Conservation (phyloP, 2,329 filamentous ascomycete species). For the Mollisiaceae sp. region DNA sequence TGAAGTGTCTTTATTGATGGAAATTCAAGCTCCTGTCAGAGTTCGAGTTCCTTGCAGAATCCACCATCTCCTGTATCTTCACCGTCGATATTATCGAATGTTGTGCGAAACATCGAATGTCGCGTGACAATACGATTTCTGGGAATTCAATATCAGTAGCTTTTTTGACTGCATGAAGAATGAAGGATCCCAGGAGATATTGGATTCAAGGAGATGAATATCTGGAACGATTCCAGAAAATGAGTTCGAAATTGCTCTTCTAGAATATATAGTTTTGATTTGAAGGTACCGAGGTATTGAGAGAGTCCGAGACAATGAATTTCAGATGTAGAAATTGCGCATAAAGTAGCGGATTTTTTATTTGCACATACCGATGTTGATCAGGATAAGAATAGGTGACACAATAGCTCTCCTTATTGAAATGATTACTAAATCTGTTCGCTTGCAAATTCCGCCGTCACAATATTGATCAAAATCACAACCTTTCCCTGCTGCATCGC, state of each 20-base stretch:
- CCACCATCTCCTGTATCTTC: background rate
- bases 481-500: background rate
- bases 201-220: no score
- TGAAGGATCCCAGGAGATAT: no score
- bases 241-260: no score
- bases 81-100: background rate
- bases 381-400: background rate
- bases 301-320: no score
- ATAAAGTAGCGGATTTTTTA: background rate
- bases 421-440: background rate
- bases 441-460: background rate
- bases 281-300: no score
- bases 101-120: background rate
- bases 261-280: no score
- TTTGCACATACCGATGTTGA: background rate
- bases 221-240: no score
- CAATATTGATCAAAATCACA: background rate
- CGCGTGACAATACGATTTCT: background rate
- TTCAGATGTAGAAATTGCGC: background rate
- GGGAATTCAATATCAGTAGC: background rate
- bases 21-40: background rate
- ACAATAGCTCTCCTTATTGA: background rate
- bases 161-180: no score
- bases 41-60: background rate
- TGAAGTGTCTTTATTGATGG: background rate